These are phyloP conservation scores for Sisymbrium irio DNA, from an alignment of 345 rosid genomes.

Conservation along the genomic window DNA sequence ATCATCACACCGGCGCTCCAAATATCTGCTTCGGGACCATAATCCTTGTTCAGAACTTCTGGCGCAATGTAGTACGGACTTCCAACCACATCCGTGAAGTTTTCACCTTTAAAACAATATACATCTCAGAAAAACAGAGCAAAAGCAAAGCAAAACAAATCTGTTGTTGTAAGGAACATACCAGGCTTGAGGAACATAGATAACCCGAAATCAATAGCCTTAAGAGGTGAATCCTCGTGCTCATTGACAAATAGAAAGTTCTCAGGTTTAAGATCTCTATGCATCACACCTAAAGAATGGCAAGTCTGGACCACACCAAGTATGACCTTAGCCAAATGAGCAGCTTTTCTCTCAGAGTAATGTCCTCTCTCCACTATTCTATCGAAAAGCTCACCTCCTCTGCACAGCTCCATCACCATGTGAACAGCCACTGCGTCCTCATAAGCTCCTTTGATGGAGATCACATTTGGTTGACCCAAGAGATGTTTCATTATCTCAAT, in stretches of 20 bases:
- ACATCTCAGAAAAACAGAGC: slow-evolving; percentile 9
- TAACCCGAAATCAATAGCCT: slow-evolving; percentile 85
- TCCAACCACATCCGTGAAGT: slow-evolving; percentile 77
- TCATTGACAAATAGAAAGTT: slow-evolving; percentile 69
- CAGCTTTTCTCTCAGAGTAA: slow-evolving; percentile 76
- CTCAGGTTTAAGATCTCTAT: slow-evolving; percentile 87
- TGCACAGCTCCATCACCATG: slow-evolving; percentile 88
- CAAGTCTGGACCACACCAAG: slow-evolving; percentile 72
- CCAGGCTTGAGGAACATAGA: slow-evolving; percentile 79
- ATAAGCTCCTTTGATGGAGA: slow-evolving; percentile 75
- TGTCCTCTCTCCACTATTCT: slow-evolving; percentile 77
- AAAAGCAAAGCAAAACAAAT: not conserved
- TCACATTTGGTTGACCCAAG: slow-evolving; percentile 62
- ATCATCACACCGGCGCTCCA: slow-evolving; percentile 96
- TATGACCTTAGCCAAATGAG: slow-evolving; percentile 60
- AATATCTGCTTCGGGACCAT: slow-evolving; percentile 85
- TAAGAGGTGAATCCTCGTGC: slow-evolving; percentile 69
- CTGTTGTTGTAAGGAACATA: slow-evolving; percentile 30
- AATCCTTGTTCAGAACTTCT: slow-evolving; percentile 60
- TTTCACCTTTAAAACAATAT: slow-evolving; percentile 49
- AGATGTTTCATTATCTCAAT: slow-evolving; percentile 91
- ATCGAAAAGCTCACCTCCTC: slow-evolving; percentile 93
- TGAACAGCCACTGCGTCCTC: slow-evolving; percentile 87
- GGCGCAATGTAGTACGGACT: slow-evolving; percentile 96
- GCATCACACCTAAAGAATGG: slow-evolving; percentile 82